These are phyloP conservation scores for Oryza glumipatula DNA, from an alignment of 176 grass and related monocot genomes.

Conservation along the genomic window DNA sequence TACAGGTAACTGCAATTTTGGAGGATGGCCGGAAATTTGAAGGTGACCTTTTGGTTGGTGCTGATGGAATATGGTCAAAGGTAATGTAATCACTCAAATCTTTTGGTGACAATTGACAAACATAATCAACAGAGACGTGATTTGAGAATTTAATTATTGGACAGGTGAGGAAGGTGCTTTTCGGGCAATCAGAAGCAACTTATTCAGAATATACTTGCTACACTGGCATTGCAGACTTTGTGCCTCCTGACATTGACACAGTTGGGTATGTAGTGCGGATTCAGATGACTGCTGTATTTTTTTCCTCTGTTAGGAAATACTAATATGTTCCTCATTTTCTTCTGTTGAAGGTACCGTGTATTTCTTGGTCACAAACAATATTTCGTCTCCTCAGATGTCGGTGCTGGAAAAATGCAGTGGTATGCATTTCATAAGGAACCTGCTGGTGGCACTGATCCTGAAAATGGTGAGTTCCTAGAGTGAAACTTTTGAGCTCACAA, in stretches of 20 bases:
- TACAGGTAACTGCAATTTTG: constrained; percentile 83
- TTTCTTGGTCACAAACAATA: constrained; percentile 99
- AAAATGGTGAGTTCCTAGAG: constrained; percentile 66
- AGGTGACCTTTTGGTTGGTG: constrained; percentile 96
- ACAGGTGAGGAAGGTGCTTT: constrained; percentile 87
- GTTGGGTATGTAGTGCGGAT: constrained; percentile 72
- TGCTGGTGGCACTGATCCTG: constrained; percentile 82
- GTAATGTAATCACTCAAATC: constrained; percentile 42
- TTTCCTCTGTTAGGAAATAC: constrained; percentile 15
- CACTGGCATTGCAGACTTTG: constrained; percentile 94
- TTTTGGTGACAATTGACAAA: constrained; percentile 7
- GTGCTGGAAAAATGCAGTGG: constrained; percentile 99
- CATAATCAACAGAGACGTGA: constrained; percentile 25
- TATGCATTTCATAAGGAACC: constrained; percentile 97
- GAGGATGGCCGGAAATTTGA: constrained; percentile 86
- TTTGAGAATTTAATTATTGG: constrained; percentile 29
- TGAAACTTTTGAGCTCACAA: constrained; percentile 22
- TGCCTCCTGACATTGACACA: constrained; percentile 94
- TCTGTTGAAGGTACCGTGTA: constrained; percentile 74
- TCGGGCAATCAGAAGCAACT: constrained; percentile 68
- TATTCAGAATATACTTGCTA: constrained; percentile 99
- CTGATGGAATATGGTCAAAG: constrained; percentile 99
- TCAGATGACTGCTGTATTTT: constrained; percentile 6
- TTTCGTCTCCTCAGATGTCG: constrained; percentile 98
- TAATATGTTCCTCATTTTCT: constrained; percentile 4